These are phyloP conservation scores for Linnemannia elongata DNA, from an alignment of 192 early-diverging fungal species.

Conservation along the genomic window DNA sequence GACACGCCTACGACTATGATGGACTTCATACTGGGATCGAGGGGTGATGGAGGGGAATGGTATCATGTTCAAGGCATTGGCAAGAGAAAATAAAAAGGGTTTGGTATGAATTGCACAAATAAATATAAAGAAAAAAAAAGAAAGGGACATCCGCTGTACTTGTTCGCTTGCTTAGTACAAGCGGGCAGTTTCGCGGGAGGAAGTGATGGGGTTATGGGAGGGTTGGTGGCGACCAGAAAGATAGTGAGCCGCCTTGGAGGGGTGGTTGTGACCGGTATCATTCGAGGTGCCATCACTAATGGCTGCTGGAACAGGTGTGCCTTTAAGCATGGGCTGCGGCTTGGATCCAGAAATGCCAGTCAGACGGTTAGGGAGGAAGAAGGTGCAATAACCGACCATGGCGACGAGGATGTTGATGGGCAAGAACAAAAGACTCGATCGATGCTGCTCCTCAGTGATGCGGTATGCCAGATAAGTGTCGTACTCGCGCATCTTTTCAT, in stretches of 20 bases:
- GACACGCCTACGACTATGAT: not conserved
- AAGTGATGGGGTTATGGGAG: conserved; percentile 47
- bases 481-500: conserved; percentile 69
- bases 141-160: not conserved
- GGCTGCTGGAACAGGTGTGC: conserved; percentile 33
- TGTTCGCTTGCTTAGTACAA: conserved; percentile 20
- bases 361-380: conserved; percentile 53
- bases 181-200: conserved; percentile 43
- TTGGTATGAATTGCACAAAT: not conserved
- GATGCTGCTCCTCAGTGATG: conserved; percentile 67
- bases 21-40: not conserved
- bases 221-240: conserved; percentile 29
- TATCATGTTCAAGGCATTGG: conserved; percentile 2
- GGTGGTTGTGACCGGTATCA: conserved; percentile 1
- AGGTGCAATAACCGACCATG: conserved; percentile 58
- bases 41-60: not conserved
- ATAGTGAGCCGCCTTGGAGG: conserved; percentile 6
- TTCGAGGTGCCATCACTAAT: conserved; percentile 37
- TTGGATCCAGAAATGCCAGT: conserved; percentile 37
- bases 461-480: conserved; percentile 63
- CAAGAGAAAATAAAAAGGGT: not conserved
- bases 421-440: conserved; percentile 59
- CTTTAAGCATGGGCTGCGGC: conserved; percentile 52
- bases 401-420: conserved; percentile 66
- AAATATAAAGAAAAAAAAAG: not conserved